phyloP scores from a whole-genome alignment of 495 filamentous ascomycete species.

The Xanthoparmelia taractica region DNA sequence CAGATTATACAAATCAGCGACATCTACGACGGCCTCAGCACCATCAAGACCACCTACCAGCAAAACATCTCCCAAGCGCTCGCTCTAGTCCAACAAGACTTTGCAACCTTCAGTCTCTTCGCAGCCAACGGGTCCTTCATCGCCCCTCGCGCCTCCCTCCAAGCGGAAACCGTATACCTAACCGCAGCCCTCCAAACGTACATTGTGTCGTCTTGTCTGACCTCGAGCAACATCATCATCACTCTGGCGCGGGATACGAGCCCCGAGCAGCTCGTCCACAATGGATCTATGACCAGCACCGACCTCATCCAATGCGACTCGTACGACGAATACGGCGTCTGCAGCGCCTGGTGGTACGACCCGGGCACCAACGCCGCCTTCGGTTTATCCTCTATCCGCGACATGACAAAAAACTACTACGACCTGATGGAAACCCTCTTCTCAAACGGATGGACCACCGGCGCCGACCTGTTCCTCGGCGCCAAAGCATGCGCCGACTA shows the following conservation, averaged over 20 bases:
- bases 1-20: slow-evolving; percentile 7
- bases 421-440: slow-evolving; percentile 4
- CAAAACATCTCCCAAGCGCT: slow-evolving; percentile 19
- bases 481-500: slow-evolving; percentile 9
- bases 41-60: slow-evolving; percentile 14
- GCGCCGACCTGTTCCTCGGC: slow-evolving; percentile 2
- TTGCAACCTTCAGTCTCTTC: slow-evolving; percentile 13
- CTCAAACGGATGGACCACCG: slow-evolving; percentile 7
- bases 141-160: slow-evolving; percentile 8
- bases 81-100: slow-evolving; percentile 19
- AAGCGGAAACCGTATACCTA: slow-evolving; percentile 18
- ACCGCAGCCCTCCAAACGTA: slow-evolving; percentile 18
- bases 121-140: slow-evolving; percentile 19
- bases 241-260: slow-evolving; percentile 9
- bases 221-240: slow-evolving; percentile 17
- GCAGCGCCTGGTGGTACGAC: slow-evolving; percentile 22
- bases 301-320: slow-evolving; percentile 7
- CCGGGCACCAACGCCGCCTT: slow-evolving; percentile 7
- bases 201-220: slow-evolving; percentile 18
- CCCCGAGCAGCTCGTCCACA: slow-evolving; percentile 5
- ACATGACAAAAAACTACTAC: not conserved
- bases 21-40: slow-evolving; percentile 11
- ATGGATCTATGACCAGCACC: slow-evolving; percentile 6
- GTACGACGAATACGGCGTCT: slow-evolving; percentile 19
- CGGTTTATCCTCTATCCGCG: not conserved